These are phyloP conservation scores for Penicillium waksmanii DNA, from an alignment of 495 filamentous ascomycete genomes.

Conservation along the genomic window DNA sequence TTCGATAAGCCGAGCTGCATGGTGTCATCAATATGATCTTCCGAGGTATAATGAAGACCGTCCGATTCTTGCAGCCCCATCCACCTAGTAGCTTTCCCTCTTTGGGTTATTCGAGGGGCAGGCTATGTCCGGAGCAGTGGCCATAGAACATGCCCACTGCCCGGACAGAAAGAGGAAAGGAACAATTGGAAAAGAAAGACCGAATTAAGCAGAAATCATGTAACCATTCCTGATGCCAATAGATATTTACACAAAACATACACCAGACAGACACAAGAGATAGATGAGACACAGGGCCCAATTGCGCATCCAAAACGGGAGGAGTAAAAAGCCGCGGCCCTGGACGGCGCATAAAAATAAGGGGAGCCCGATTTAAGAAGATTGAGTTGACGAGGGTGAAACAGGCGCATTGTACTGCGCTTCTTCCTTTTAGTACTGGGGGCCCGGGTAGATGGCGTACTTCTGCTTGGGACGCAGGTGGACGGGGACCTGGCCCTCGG, in stretches of 20 bases:
- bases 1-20: no score
- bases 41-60: no score
- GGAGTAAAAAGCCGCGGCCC: conserved; percentile 28
- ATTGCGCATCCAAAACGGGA: conserved; percentile 25
- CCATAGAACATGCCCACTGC: not conserved
- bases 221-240: conserved; percentile 48
- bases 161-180: not conserved
- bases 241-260: conserved; percentile 49
- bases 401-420: conserved; percentile 8
- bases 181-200: conserved; percentile 3
- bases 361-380: conserved; percentile 12
- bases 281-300: conserved; percentile 26
- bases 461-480: conserved; percentile 81
- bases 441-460: conserved; percentile 60
- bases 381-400: conserved; percentile 15
- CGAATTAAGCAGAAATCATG: conserved; percentile 31
- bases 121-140: no score
- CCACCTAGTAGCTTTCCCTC: no score
- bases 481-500: conserved; percentile 75
- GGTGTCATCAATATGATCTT: no score
- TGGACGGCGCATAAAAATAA: conserved; percentile 13
- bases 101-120: no score
- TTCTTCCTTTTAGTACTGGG: conserved; percentile 42
- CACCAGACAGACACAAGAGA: conserved; percentile 29
- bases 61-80: no score